A percentile compares a stretch with the other conserved stretches of the same genome.
Evolutionary conservation across 1,284 basidiomycete genomes (phyloP).

Genomic region (Boletellus deceptivus): DNA sequence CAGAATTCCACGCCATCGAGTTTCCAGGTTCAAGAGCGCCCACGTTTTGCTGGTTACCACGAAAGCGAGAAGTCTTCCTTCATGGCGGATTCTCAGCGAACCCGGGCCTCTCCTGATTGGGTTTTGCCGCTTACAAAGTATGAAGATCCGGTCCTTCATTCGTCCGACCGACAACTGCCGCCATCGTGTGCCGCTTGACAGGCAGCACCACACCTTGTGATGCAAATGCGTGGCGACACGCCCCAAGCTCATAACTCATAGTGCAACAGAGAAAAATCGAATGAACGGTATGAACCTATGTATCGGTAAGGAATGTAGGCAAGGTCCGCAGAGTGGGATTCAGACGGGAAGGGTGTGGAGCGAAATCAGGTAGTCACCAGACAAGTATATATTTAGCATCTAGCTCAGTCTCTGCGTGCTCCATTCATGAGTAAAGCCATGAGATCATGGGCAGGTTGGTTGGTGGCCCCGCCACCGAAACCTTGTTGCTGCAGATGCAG

Average conservation of each 20-base stretch:
- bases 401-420: slow-evolving; percentile 54
- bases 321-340: slow-evolving; percentile 21
- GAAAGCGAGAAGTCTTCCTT: slow-evolving; percentile 36
- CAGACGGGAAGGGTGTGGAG: slow-evolving; percentile 5
- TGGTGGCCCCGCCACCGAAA: slow-evolving; percentile 42
- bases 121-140: slow-evolving; percentile 8
- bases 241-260: slow-evolving; percentile 32
- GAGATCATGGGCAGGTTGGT: slow-evolving; percentile 64
- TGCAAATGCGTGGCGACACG: slow-evolving; percentile 2
- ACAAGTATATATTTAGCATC: slow-evolving; percentile 17
- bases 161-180: slow-evolving; percentile 22
- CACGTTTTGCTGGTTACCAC: slow-evolving; percentile 34
- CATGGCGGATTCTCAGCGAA: slow-evolving; percentile 25
- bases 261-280: slow-evolving; percentile 27
- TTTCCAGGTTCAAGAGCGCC: slow-evolving; percentile 22
- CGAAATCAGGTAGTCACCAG: slow-evolving; percentile 14
- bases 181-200: slow-evolving; percentile 11
- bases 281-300: slow-evolving; percentile 29
- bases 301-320: slow-evolving; percentile 33
- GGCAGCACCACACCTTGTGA: slow-evolving; percentile 5
- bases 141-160: slow-evolving; percentile 6
- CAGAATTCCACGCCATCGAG: slow-evolving; percentile 26
- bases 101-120: slow-evolving; percentile 9
- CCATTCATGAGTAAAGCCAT: slow-evolving; percentile 80
- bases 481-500: slow-evolving; percentile 62